Percentiles rank a stretch among this genome's conserved stretches.
Evolutionary conservation across 2,329 filamentous ascomycete species (phyloP).

Genomic region (Xenosphaeropsis pyriputrescens): DNA sequence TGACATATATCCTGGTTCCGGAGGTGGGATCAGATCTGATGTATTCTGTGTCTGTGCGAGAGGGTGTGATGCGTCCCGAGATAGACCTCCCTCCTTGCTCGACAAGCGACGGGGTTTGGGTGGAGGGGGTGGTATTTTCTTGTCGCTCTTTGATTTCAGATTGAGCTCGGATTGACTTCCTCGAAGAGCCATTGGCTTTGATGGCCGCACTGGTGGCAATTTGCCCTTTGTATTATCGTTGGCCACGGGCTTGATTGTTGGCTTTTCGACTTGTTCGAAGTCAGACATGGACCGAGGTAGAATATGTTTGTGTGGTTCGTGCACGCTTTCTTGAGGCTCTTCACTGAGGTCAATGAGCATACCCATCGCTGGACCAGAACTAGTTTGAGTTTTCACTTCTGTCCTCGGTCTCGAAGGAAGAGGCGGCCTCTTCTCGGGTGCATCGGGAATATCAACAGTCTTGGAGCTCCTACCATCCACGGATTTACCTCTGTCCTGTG

Average conservation of each 20-base stretch:
- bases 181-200: constrained; percentile 40
- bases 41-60: constrained; percentile 13
- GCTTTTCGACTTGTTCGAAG: constrained; percentile 10
- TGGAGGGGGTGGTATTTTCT: constrained; percentile 21
- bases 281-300: constrained; percentile 14
- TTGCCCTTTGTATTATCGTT: constrained; percentile 5
- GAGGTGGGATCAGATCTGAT: constrained; percentile 7
- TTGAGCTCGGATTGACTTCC: constrained; percentile 14
- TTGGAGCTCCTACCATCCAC: constrained; percentile 7
- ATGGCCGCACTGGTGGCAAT: constrained; percentile 36
- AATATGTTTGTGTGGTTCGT: constrained; percentile 17
- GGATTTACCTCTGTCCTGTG: constrained; percentile 3
- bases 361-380: constrained; percentile 27
- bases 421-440: constrained; percentile 9
- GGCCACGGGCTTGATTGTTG: constrained; percentile 12
- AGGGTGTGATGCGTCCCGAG: constrained; percentile 5
- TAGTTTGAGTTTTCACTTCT: constrained; percentile 16
- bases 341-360: constrained; percentile 47
- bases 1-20: constrained; percentile 13
- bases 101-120: not conserved
- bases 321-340: constrained; percentile 26
- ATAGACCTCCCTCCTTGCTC: not conserved
- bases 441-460: constrained; percentile 4
- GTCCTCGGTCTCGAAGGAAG: constrained; percentile 12
- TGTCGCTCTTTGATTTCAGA: constrained; percentile 22